Evolutionary conservation across 495 filamentous ascomycete species (phyloP).

Genomic region (Tricharina praecox): DNA sequence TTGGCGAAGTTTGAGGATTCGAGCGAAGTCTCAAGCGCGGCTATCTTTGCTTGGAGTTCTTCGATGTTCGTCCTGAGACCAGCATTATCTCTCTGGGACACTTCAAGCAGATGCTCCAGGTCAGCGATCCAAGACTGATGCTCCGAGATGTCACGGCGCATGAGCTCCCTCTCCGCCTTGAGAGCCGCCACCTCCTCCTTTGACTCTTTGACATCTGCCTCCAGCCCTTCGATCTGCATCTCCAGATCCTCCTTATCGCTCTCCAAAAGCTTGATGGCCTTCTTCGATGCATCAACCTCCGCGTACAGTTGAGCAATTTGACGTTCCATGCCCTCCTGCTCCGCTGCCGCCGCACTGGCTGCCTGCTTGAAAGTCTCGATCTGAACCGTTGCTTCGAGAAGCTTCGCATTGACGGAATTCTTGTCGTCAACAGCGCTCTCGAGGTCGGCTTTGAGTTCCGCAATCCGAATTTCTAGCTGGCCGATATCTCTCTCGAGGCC

Average conservation of each 20-base stretch:
- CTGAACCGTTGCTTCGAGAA: slow-evolving; percentile 6
- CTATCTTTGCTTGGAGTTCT: slow-evolving; percentile 10
- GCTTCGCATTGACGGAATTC: not conserved
- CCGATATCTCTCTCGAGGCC: slow-evolving; percentile 9
- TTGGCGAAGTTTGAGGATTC: slow-evolving; percentile 10
- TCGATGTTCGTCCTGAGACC: slow-evolving; percentile 7
- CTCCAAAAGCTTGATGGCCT: slow-evolving; percentile 7
- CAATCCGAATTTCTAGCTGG: not conserved
- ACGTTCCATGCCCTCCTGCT: slow-evolving; percentile 2
- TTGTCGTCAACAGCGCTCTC: slow-evolving; percentile 1
- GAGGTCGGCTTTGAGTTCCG: slow-evolving; percentile 5
- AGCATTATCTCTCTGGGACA: slow-evolving; percentile 12
- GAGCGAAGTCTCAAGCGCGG: slow-evolving; percentile 10
- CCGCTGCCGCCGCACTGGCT: not conserved
- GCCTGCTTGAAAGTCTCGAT: slow-evolving; percentile 13
- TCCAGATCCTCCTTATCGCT: slow-evolving; percentile 12
- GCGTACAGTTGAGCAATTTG: slow-evolving; percentile 5
- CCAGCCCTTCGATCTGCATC: slow-evolving; percentile 4
- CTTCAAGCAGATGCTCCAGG: slow-evolving; percentile 10
- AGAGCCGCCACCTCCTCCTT: slow-evolving; percentile 11
- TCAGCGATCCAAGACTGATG: slow-evolving; percentile 10
- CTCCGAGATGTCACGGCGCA: slow-evolving; percentile 11
- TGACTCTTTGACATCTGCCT: slow-evolving; percentile 6
- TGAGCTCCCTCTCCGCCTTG: slow-evolving; percentile 13
- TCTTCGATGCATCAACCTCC: slow-evolving; percentile 13